Evolutionary conservation across 805 yeast genomes (phyloP).

Genomic region (Saccharomyces jurei): DNA sequence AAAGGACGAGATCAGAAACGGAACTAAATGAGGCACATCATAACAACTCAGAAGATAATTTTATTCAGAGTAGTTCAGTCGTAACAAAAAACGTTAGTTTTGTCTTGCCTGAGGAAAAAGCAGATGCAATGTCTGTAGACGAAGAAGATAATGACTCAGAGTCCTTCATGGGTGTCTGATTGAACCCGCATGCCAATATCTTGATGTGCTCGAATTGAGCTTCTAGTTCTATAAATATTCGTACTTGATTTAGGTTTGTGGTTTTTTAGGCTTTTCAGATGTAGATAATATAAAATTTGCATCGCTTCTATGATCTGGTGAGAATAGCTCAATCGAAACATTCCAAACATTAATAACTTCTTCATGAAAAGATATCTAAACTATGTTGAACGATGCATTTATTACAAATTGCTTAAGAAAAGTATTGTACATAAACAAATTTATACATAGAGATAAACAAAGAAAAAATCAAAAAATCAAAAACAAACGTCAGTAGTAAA

Average conservation of each 20-base stretch:
- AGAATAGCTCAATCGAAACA: too few species aligned
- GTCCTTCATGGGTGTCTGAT: not conserved
- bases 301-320: too few species aligned
- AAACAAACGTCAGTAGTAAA: not conserved
- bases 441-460: too few species aligned
- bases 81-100: conserved; percentile 2
- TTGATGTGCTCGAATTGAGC: not conserved
- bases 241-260: not conserved
- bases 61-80: not conserved
- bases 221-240: not conserved
- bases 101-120: not conserved
- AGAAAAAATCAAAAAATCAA: not conserved
- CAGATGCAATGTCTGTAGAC: conserved; percentile 3
- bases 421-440: not conserved
- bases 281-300: too few species aligned
- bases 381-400: not conserved
- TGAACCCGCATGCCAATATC: not conserved
- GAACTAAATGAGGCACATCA: not conserved
- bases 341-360: too few species aligned
- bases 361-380: too few species aligned
- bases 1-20: not conserved
- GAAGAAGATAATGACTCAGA: not conserved
- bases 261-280: not conserved
- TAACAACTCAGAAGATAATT: not conserved
- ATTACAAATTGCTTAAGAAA: not conserved